Percentiles rank a stretch among this genome's conserved stretches.
Conservation (phyloP, 2,329 filamentous ascomycete genomes). For the Calonectria ilicicola region DNA sequence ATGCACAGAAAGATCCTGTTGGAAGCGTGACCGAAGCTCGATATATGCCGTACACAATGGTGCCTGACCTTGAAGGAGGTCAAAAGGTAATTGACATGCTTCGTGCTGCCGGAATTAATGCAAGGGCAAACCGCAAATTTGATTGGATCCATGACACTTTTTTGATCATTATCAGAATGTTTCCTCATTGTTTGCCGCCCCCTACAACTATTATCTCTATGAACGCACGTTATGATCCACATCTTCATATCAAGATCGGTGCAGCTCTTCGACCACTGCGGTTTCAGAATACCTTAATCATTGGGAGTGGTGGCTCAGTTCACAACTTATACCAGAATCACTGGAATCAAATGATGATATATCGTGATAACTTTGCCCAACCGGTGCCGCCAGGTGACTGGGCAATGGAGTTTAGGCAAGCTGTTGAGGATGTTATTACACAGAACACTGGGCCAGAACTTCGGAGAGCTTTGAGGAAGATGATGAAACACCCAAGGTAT, state of each 20-base stretch:
- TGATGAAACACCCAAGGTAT: constrained; percentile 12
- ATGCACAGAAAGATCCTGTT: constrained; percentile 71
- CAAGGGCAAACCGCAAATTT: constrained; percentile 63
- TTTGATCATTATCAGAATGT: constrained; percentile 76
- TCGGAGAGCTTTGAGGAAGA: neutral
- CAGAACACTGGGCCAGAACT: neutral
- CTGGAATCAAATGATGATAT: constrained; percentile 3
- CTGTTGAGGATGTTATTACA: neutral
- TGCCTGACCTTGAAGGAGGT: constrained; percentile 67
- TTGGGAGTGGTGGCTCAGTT: neutral
- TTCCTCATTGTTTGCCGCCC: constrained; percentile 66
- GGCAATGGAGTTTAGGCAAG: constrained; percentile 3
- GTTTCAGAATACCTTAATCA: neutral
- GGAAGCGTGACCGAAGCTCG: constrained; percentile 74
- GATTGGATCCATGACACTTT: constrained; percentile 81
- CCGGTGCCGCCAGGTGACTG: neutral
- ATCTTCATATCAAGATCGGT: constrained; percentile 6
- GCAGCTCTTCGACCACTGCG: constrained; percentile 5
- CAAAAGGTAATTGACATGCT: constrained; percentile 63
- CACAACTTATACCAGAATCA: constrained; percentile 9
- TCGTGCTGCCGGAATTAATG: constrained; percentile 62
- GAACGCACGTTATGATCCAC: constrained; percentile 12
- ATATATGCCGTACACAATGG: constrained; percentile 70
- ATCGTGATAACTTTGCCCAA: constrained; percentile 1
- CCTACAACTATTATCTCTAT: constrained; percentile 61